These are phyloP conservation scores for Blakeslea trispora DNA, from an alignment of 371 early-diverging fungal species.

Conservation along the genomic window DNA sequence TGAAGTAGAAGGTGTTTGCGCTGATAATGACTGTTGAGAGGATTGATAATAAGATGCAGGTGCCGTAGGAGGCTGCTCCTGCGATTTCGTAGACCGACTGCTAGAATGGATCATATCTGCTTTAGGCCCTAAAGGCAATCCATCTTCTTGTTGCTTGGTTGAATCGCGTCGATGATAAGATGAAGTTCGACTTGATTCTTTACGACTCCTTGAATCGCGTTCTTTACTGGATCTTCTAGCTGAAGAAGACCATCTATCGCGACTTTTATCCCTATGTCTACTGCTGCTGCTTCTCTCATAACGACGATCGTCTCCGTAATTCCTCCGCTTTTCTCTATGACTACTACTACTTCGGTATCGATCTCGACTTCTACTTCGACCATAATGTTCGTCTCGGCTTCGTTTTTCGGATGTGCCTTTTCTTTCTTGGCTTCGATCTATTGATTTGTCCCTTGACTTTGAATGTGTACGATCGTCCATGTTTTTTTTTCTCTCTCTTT, in stretches of 20 bases:
- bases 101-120: constrained; percentile 7
- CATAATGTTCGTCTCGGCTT: constrained; percentile 28
- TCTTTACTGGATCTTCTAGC: constrained; percentile 25
- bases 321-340: constrained; percentile 29
- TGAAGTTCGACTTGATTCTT: constrained; percentile 8
- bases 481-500: too few relatives aligned
- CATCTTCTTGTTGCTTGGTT: constrained; percentile 4
- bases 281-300: too few relatives aligned
- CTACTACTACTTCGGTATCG: constrained; percentile 16
- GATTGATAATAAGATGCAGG: constrained; percentile 27
- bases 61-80: constrained; percentile 26
- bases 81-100: too few relatives aligned
- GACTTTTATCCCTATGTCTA: constrained; percentile 13
- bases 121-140: constrained; percentile 21
- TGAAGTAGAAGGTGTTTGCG: too few relatives aligned
- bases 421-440: constrained; percentile 20
- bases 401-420: constrained; percentile 27
- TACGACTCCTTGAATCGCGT: constrained; percentile 12
- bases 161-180: constrained; percentile 17
- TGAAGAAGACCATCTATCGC: constrained; percentile 18
- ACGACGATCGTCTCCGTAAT: constrained; percentile 22
- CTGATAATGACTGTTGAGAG: background rate
- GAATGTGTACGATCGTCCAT: constrained; percentile 26
- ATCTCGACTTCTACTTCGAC: constrained; percentile 16
- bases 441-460: constrained; percentile 26